Evolutionary conservation across 768 basidiomycete genomes (phyloP), one percentile per base, ranked within the genome.

Genomic region (Scleroderma citrinum): DNA sequence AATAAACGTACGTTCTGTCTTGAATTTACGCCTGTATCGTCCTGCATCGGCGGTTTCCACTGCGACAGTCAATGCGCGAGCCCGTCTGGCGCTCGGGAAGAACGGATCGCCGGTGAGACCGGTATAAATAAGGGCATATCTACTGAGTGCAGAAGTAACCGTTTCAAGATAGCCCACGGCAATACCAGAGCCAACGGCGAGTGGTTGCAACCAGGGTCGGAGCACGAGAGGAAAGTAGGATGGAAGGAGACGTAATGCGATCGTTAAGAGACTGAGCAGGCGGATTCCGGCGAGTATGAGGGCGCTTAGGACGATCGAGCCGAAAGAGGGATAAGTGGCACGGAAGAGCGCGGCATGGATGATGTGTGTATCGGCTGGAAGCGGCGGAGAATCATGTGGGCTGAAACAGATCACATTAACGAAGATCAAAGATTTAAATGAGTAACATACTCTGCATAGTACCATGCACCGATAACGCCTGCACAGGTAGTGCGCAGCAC

Each of bases 381-480:
- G 68, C 5, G 71, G 76, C 3, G 69, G 67, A 2, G 75, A 54
- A 44, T 60, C 49, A 21, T 52, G 45, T 17, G 53, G 56, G 30
- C 67, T 69, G 38, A 4, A 46, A 24, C 41, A 19, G 32, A 35
- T 40, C 13, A n/a, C n/a, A 55, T 44, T 7, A 49, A 47, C 23
- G 40, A 53, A 53, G 11, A 34, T 20, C 42, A 45, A 6, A 13
- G n/a, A 21, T 32, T 11, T 23, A 42, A 26, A 4, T 42, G 6
- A 8, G 23, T 29, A 11, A 47, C 80, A 59, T 57, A 83, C 77
- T 81, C 73, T 24, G 78, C 64, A 67, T 91, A 95, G 63, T 95
- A 96, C 93, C 93, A 97, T 39, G 85, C 83, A 2, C 92, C 93
- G 30, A 97, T 79, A 4, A 93, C 88, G 26, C 84, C 85, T 0